Evolutionary conservation across 495 filamentous ascomycete genomes (phyloP).

Genomic region (Podospora bellae-mahoneyi): DNA sequence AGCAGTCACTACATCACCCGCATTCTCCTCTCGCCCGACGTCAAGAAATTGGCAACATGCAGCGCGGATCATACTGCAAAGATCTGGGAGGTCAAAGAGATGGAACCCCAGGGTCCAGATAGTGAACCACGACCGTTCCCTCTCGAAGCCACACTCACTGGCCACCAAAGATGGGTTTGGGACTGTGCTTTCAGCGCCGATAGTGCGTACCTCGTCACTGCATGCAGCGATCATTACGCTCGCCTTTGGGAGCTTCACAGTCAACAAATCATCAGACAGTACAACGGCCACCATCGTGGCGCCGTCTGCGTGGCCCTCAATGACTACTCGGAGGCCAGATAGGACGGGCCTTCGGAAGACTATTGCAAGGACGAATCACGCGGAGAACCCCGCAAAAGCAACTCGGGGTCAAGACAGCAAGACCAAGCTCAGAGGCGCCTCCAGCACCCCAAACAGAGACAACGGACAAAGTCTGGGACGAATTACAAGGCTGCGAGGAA

Average conservation of each 20-base stretch:
- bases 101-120: conserved; percentile 48
- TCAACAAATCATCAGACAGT: conserved; percentile 91
- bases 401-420: not conserved
- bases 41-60: conserved; percentile 95
- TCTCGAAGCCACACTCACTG: conserved; percentile 84
- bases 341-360: conserved; percentile 23
- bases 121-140: conserved; percentile 53
- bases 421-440: not conserved
- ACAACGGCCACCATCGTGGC: conserved; percentile 95
- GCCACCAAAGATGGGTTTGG: conserved; percentile 98
- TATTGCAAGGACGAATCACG: not conserved
- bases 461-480: not conserved
- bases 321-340: conserved; percentile 81
- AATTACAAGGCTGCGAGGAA: not conserved
- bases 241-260: conserved; percentile 87
- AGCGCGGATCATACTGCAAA: conserved; percentile 97
- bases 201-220: conserved; percentile 95
- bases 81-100: conserved; percentile 84
- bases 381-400: not conserved
- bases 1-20: conserved; percentile 84
- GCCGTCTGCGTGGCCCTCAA: conserved; percentile 96
- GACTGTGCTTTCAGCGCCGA: conserved; percentile 98
- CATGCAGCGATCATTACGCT: conserved; percentile 95
- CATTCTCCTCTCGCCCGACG: conserved; percentile 92
- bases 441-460: not conserved